These are phyloP conservation scores for Fusarium keratoplasticum DNA, from an alignment of 2,329 filamentous ascomycete species.

Conservation along the genomic window DNA sequence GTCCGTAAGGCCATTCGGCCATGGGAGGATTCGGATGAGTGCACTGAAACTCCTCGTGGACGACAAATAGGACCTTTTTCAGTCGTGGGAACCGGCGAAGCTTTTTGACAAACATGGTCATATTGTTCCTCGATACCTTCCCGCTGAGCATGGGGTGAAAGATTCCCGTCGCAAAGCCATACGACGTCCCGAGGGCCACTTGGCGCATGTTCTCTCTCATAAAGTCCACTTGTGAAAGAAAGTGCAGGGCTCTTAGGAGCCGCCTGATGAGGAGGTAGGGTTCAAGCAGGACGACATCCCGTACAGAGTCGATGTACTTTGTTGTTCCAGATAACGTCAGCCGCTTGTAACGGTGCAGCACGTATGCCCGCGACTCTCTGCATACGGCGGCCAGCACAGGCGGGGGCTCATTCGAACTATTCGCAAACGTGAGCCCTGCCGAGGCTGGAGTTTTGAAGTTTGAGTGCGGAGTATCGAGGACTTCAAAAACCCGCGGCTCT, in stretches of 20 bases:
- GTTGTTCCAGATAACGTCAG: constrained; percentile 26
- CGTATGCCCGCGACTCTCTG: constrained; percentile 22
- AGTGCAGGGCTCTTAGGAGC: constrained; percentile 29
- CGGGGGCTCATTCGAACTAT: constrained; percentile 27
- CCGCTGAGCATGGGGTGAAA: constrained; percentile 31
- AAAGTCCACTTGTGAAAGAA: constrained; percentile 29
- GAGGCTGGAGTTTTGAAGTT: constrained; percentile 32
- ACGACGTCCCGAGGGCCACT: constrained; percentile 36
- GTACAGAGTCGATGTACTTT: constrained; percentile 30
- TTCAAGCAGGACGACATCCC: constrained; percentile 34
- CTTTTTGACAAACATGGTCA: constrained; percentile 32
- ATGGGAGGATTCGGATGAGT: constrained; percentile 1
- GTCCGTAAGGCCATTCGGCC: constrained; percentile 15
- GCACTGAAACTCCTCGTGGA: constrained; percentile 35
- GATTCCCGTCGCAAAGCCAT: constrained; percentile 38
- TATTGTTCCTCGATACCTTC: constrained; percentile 36
- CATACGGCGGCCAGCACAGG: constrained; percentile 23
- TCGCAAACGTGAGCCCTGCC: constrained; percentile 35
- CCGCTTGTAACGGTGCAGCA: constrained; percentile 24
- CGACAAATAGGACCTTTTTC: constrained; percentile 28
- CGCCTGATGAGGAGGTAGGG: constrained; percentile 31
- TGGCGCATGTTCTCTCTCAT: constrained; percentile 29
- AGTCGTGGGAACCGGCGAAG: constrained; percentile 24
- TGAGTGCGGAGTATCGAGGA: constrained; percentile 33
- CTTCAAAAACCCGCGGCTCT: constrained; percentile 36